A percentile compares a stretch with the other conserved stretches of the same genome.
These are phyloP conservation scores for Xylariales sp. DNA, from an alignment of 2,329 filamentous ascomycete genomes.

Conservation along the genomic window DNA sequence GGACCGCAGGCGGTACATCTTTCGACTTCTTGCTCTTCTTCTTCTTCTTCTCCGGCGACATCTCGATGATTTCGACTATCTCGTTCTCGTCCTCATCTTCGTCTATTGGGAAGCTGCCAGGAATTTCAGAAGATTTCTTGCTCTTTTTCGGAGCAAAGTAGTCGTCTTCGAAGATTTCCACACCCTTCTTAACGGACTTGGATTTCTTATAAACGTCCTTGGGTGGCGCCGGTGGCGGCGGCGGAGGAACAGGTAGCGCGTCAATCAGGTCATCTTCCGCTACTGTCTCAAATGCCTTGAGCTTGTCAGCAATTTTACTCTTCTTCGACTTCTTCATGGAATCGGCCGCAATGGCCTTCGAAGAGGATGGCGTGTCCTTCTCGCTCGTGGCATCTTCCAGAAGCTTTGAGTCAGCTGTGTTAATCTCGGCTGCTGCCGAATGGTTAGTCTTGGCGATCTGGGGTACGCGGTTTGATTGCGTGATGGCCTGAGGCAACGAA, in stretches of 20 bases:
- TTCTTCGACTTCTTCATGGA: constrained; percentile 47
- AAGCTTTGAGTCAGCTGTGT: constrained; percentile 46
- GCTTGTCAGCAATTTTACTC: constrained; percentile 52
- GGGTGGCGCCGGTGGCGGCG: constrained; percentile 32
- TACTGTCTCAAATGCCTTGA: constrained; percentile 50
- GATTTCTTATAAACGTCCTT: constrained; percentile 34
- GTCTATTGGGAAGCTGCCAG: constrained; percentile 27
- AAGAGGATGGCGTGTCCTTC: constrained; percentile 36
- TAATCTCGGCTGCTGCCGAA: constrained; percentile 36
- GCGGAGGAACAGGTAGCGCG: constrained; percentile 31
- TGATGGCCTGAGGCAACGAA: constrained; percentile 26
- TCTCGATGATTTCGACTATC: constrained; percentile 47
- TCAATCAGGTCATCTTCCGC: constrained; percentile 33
- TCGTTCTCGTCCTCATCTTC: constrained; percentile 35
- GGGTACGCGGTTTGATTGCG: neutral
- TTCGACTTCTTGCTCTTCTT: constrained; percentile 29
- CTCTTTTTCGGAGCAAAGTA: constrained; percentile 10
- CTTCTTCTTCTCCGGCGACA: constrained; percentile 36
- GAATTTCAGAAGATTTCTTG: constrained; percentile 14
- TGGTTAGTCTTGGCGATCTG: constrained; percentile 15
- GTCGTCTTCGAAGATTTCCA: constrained; percentile 22
- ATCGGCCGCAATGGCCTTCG: constrained; percentile 27
- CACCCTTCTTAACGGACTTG: constrained; percentile 32
- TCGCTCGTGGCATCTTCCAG: constrained; percentile 38
- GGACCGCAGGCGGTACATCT: constrained; percentile 22